A percentile compares a stretch with the other conserved stretches of the same genome.
phyloP scores from a whole-genome alignment of 192 early-diverging fungal species.

The Bifiguratus adelaidae region DNA sequence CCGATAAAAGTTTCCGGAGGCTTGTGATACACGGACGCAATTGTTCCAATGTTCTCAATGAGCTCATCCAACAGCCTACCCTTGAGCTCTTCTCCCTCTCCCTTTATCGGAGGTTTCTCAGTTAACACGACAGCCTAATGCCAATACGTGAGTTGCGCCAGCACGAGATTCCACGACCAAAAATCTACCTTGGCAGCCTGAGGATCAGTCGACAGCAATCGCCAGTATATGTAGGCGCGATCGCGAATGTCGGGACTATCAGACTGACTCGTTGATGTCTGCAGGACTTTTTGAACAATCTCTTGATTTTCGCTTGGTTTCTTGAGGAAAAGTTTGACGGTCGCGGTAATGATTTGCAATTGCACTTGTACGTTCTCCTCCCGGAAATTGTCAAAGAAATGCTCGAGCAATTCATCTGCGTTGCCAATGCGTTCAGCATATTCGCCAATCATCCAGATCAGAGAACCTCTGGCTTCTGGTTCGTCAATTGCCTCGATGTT shows the following conservation, averaged over 20 bases:
- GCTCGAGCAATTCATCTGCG: constrained; percentile 62
- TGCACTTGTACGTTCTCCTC: constrained; percentile 80
- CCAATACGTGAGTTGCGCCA: background rate
- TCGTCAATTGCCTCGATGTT: constrained; percentile 84
- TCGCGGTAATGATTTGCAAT: constrained; percentile 80
- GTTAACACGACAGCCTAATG: constrained; percentile 68
- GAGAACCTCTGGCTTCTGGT: constrained; percentile 79
- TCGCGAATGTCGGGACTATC: constrained; percentile 96
- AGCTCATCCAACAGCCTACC: constrained; percentile 77
- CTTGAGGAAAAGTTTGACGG: constrained; percentile 93
- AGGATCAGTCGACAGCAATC: constrained; percentile 88
- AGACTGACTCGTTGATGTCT: constrained; percentile 77
- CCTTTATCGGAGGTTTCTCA: constrained; percentile 79
- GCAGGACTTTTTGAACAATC: constrained; percentile 78
- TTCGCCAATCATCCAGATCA: constrained; percentile 97
- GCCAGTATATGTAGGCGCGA: constrained; percentile 96
- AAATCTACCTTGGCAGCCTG: constrained; percentile 70
- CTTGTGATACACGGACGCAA: constrained; percentile 96
- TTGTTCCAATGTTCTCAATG: constrained; percentile 71
- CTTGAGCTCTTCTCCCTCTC: constrained; percentile 53
- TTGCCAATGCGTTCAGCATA: constrained; percentile 87
- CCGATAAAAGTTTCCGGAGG: constrained; percentile 71
- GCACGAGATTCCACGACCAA: background rate
- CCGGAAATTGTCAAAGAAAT: constrained; percentile 77
- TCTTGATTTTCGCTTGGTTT: constrained; percentile 76